These are phyloP conservation scores for Nemania abortiva DNA, from an alignment of 2,329 filamentous ascomycete genomes.

Conservation along the genomic window DNA sequence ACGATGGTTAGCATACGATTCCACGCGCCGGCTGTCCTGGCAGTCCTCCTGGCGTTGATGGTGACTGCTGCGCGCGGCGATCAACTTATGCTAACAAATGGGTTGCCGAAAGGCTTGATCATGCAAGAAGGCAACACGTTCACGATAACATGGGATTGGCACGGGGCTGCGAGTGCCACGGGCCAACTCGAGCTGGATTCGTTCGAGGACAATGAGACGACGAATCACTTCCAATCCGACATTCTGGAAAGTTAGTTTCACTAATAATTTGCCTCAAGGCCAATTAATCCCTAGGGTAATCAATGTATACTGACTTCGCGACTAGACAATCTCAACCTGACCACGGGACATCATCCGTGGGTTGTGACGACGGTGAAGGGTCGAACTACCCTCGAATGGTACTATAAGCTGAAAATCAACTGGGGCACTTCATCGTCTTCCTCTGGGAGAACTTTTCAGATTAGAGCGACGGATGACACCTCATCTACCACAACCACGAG, in stretches of 20 bases:
- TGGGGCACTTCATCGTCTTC: neutral
- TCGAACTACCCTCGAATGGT: conserved; percentile 10
- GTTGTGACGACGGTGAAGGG: neutral
- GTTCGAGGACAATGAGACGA: neutral
- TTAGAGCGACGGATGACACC: neutral
- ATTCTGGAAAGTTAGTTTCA: conserved; percentile 14
- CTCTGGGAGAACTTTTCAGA: conserved; percentile 16
- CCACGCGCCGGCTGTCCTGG: neutral
- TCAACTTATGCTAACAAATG: neutral
- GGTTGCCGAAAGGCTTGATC: conserved; percentile 5
- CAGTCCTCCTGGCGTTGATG: neutral
- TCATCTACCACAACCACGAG: conserved; percentile 4
- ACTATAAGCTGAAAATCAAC: conserved; percentile 10
- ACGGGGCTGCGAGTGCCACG: conserved; percentile 1
- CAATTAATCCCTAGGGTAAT: neutral
- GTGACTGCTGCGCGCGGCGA: neutral
- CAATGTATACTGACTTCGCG: neutral
- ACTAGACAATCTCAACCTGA: conserved; percentile 19
- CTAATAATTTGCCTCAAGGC: neutral
- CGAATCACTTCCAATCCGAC: neutral
- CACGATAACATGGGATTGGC: conserved; percentile 17
- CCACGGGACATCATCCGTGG: conserved; percentile 5
- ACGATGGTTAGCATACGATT: conserved; percentile 8
- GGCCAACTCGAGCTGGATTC: neutral
- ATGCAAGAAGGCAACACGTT: conserved; percentile 25